Base-by-base conservation (phyloP, 495 filamentous ascomycete species). In the Aspergillus saccharolyticus region DNA sequence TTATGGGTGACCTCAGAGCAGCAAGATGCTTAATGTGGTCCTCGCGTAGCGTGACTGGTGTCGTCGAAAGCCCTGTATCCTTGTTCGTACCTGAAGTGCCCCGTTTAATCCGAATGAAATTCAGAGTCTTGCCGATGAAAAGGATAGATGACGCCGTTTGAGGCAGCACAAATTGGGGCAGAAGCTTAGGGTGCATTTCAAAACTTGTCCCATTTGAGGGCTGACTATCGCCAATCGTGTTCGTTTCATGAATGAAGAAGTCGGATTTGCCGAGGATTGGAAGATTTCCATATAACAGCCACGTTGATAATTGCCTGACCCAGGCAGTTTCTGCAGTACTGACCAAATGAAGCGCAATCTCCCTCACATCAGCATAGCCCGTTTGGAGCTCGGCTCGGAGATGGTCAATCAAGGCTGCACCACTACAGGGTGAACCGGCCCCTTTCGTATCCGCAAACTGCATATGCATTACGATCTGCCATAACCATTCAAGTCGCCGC, bases 91-190 rank as follows among this genome's bases (percentile, higher is more conserved):
- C 65, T 15, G 70, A 69, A 14, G 70, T 67, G 16, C 72, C 71
- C 14, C 73, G 73, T 45, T 80, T 76, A 20, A 75, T 69, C 39
- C 87, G 77, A 44, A 96, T 87, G 55, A 94, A 88, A 56, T 94
- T 90, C 44, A 97, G 74, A 0, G 89, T 93, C 57, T 87, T 87
- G 1, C 94, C 94, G 58, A 98, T 89, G 67, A 96, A 97, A 3
- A 97, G 67, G 63, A 97, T 89, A 9, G 91, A 96, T 9, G 81
- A 78, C 22, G 90, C 92, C 3, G 91, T 89, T 15, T 84, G 73
- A 3, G 79, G 62, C 6, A 87, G 83, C 12, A 96, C 91, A 62
- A 96, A 96, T 18, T 79, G 80, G 0, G 94, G 94, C 10, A 93
- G 70, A 20, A 94, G 70, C 3, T 72, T 67, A 19, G 74, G 63